Base-by-base conservation (phyloP, 306 rosid genomes). In the Rosa persica region DNA sequence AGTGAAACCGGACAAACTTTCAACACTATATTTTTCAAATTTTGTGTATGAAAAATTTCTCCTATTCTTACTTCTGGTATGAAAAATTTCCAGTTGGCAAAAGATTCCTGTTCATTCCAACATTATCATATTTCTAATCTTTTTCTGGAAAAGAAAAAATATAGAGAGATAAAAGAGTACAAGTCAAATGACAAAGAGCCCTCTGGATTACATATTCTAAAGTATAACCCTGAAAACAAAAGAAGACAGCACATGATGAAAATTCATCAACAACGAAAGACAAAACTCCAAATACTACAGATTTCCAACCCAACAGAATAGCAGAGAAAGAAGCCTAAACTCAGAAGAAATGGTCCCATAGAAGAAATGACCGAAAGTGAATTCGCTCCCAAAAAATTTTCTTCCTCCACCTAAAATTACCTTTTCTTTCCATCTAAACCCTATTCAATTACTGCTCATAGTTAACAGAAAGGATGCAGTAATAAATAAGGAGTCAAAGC, bases 1-100 rank as follows among this genome's bases (percentile, higher is more conserved):
- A 40, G 38, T 64, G 40, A 71, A 83, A 68, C 20, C 19, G 40
- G 47, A 74, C 58, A 30, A 57, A 67, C 20, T 71, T 16, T 43
- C 46, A 43, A 43, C 46, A 43, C 7, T 16, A 49, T 4, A 49
- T 16, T 49, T 49, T 49, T 15, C 15, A 46, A 47, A 30, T 13
- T 20, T 22, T 30, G 38, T 49, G 71, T 5, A 57, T 60, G 17
- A 60, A 42, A 49, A 16, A 16, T 6, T 77, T 67, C n/a, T 77
- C 69, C 3, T 46, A 16, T 22, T 19, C 58, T 39, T 74, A 40
- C 22, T 46, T 75, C 62, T 20, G 48, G 44, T n/a, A 3, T 44
- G 47, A 15, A 9, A 23, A 34, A 16, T 16, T 60, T 30, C 8
- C 6, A 8, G 54, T 19, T 34, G 15, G 64, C 15, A 66, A 30